Evolutionary conservation across 345 rosid genomes (phyloP).

Genomic region (Hypericum perforatum): DNA sequence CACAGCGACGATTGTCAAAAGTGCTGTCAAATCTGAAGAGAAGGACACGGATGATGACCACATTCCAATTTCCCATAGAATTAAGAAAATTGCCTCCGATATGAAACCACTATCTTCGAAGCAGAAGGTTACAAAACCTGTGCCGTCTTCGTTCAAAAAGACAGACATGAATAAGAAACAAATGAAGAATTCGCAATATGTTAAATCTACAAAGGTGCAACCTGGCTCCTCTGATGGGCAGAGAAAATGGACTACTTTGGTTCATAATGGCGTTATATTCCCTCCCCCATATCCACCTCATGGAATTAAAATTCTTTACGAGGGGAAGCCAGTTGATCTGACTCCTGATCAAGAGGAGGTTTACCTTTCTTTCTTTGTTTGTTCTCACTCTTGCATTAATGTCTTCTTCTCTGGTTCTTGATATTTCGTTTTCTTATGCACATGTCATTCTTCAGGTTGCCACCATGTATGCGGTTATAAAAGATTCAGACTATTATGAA

Average conservation of each 20-base stretch:
- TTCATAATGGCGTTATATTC: slow-evolving; percentile 88
- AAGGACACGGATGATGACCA: slow-evolving; percentile 60
- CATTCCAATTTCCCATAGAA: slow-evolving; percentile 65
- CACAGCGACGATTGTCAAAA: slow-evolving; percentile 29
- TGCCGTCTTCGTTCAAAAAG: slow-evolving; percentile 46
- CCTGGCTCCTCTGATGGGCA: slow-evolving; percentile 93
- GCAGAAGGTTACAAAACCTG: slow-evolving; percentile 37
- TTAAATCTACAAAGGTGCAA: slow-evolving; percentile 50
- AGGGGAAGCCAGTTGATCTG: slow-evolving; percentile 68
- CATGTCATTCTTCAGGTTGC: slow-evolving; percentile 63
- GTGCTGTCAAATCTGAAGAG: slow-evolving; percentile 38
- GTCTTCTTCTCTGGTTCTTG: slow-evolving; percentile 5
- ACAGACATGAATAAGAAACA: slow-evolving; percentile 40
- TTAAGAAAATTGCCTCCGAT: slow-evolving; percentile 43
- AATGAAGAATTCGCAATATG: slow-evolving; percentile 45
- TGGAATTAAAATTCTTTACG: slow-evolving; percentile 74
- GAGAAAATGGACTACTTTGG: slow-evolving; percentile 94
- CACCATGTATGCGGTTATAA: slow-evolving; percentile 95
- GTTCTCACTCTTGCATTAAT: background rate
- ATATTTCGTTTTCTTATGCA: slow-evolving; percentile 7
- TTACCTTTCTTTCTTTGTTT: slow-evolving; percentile 10
- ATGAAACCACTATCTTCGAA: slow-evolving; percentile 41
- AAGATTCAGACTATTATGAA: slow-evolving; percentile 79
- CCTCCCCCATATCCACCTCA: slow-evolving; percentile 87
- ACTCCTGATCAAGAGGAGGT: slow-evolving; percentile 91